Evolutionary conservation across 106 monocot genomes (phyloP).

Genomic region (Agapanthus africanus): DNA sequence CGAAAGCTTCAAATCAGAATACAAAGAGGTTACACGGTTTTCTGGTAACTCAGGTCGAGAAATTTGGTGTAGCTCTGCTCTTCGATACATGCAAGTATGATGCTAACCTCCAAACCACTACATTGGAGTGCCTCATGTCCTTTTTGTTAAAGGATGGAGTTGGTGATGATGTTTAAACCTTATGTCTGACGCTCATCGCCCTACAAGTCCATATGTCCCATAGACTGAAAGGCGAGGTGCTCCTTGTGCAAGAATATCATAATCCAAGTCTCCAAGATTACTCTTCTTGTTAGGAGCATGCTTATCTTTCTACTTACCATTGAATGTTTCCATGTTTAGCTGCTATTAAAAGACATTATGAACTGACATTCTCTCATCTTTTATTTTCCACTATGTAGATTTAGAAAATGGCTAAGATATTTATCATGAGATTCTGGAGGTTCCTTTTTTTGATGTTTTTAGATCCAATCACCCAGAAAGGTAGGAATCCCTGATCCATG

Average conservation of each 20-base stretch:
- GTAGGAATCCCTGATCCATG: slow-evolving; percentile 14
- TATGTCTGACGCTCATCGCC: too few species aligned
- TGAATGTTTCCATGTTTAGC: background rate
- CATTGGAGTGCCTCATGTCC: background rate
- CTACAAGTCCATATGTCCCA: background rate
- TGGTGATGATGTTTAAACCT: background rate
- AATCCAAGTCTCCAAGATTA: background rate
- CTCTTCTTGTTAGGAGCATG: background rate
- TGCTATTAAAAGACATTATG: background rate
- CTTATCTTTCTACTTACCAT: background rate
- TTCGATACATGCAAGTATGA: background rate
- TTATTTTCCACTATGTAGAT: slow-evolving; percentile 41
- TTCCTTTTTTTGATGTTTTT: slow-evolving; percentile 67
- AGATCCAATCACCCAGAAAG: slow-evolving; percentile 64
- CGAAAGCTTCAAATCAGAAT: too few species aligned
- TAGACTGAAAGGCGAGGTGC: background rate
- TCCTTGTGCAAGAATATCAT: background rate
- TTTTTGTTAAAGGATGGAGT: background rate
- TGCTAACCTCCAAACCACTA: slow-evolving; percentile 1
- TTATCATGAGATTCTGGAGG: slow-evolving; percentile 52
- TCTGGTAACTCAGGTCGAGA: too few species aligned
- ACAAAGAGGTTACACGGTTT: too few species aligned
- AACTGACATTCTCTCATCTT: background rate
- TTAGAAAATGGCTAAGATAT: slow-evolving; percentile 70
- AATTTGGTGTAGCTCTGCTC: background rate